A percentile compares a stretch with the other conserved stretches of the same genome.
Evolutionary conservation across 208 protist species (phyloP).

Genomic region (Wallacemonas sp.): DNA sequence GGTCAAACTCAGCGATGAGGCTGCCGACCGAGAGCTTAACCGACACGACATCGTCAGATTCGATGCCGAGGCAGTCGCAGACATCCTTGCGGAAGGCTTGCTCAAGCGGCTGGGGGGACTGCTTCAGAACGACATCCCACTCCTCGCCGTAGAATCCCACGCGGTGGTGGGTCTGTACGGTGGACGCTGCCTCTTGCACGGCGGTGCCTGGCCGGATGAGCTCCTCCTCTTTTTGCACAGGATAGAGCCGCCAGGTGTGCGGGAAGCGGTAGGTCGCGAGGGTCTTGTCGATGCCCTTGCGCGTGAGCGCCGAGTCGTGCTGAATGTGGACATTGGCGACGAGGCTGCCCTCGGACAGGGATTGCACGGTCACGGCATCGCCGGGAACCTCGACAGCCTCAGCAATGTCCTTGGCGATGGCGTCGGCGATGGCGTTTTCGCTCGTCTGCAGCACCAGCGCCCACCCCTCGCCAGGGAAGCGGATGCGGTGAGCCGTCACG

Average conservation of each 20-base stretch:
- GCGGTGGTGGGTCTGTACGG: constrained; percentile 31
- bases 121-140: constrained; percentile 14
- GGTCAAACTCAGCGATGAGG: constrained; percentile 28
- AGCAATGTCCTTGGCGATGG: constrained; percentile 32
- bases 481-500: constrained; percentile 10
- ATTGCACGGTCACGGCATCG: constrained; percentile 21
- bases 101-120: constrained; percentile 1
- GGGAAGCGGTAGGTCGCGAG: constrained; percentile 29
- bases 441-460: constrained; percentile 7
- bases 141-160: constrained; percentile 23
- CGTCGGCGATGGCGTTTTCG: constrained; percentile 22
- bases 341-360: constrained; percentile 26
- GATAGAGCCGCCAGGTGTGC: constrained; percentile 38
- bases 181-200: not conserved
- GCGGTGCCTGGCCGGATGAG: constrained; percentile 11
- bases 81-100: constrained; percentile 25
- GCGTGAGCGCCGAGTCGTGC: constrained; percentile 12
- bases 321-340: constrained; percentile 23
- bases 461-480: constrained; percentile 21
- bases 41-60: not conserved
- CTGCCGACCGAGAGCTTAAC: constrained; percentile 24
- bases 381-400: constrained; percentile 17
- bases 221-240: constrained; percentile 16
- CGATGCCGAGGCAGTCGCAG: constrained; percentile 16
- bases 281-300: constrained; percentile 19